Evolutionary conservation across 2,329 filamentous ascomycete genomes (phyloP), one percentile per base, ranked within the genome.

Genomic region (Arthrinium phaeospermum): DNA sequence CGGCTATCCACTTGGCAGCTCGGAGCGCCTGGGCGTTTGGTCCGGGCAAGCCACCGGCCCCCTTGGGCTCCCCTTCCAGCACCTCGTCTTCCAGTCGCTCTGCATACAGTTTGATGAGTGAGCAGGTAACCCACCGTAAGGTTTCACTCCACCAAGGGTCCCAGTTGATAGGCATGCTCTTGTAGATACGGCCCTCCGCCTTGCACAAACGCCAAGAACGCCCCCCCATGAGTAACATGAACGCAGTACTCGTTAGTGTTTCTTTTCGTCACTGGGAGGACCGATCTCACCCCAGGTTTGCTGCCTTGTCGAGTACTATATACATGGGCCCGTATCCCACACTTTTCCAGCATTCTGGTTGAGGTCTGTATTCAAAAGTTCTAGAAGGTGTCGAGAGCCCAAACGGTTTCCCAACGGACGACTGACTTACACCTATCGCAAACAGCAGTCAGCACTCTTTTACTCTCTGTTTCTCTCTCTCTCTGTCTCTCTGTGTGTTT

Each of bases 1-100:
- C 72, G 61, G 68, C 69, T 70, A 73, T 68, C 71, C 73, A 73
- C 74, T 71, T 70, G 30, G 57, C 57, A 64, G 57, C 57, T 64
- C 34, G 57, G 34, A 69, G 41, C 67, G 53, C 22, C 67, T 67
- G 67, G 67, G 45, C 69, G 64, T 57, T 73, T 71, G 68, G 72
- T 47, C 64, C 53, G 51, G 53, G 37, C 41, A 68, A 47, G 67
- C 67, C 67, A 68, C 44, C 41, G 67, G 45, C 67, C 10, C 14
- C 41, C 67, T 68, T 45, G 67, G 67, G 41, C 19, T 2, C 46
- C 46, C 6, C 46, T 49, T 30, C 27, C 27, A 30, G 27, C 4
- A 30, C 27, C 27, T 30, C 34, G 34, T 41, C 57, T 41, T 41
- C n/a, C 30, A 22, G 37, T 64, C 10, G 67, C 41, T 68, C 44